Conservation (phyloP, 108 stramenopile species). For the Skeletonema marinoi region DNA sequence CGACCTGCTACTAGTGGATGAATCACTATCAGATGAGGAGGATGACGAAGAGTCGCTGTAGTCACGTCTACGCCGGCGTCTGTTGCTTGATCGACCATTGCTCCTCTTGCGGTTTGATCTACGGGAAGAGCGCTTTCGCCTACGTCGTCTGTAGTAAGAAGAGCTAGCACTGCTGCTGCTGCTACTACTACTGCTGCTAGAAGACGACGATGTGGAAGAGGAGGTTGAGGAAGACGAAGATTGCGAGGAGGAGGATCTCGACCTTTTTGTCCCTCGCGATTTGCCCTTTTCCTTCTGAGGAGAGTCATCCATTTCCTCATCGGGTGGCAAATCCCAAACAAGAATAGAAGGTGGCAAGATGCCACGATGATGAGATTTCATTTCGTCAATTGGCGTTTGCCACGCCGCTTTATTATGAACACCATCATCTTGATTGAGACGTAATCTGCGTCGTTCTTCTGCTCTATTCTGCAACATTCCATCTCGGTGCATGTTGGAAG, state of each 20-base stretch:
- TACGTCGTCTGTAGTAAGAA: slow-evolving; percentile 1
- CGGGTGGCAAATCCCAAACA: slow-evolving; percentile 44
- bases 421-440: slow-evolving; percentile 28
- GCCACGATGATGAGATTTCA: slow-evolving; percentile 26
- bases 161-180: slow-evolving; percentile 18
- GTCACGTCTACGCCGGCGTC: slow-evolving; percentile 22
- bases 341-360: slow-evolving; percentile 31
- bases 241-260: slow-evolving; percentile 22
- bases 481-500: slow-evolving; percentile 8
- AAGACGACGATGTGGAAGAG: slow-evolving; percentile 31
- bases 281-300: slow-evolving; percentile 15
- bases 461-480: slow-evolving; percentile 29
- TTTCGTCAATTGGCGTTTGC: slow-evolving; percentile 30
- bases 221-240: slow-evolving; percentile 39
- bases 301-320: slow-evolving; percentile 11
- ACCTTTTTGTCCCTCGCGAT: slow-evolving; percentile 8
- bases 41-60: slow-evolving; percentile 23
- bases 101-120: slow-evolving; percentile 18
- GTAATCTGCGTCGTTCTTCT: slow-evolving; percentile 33
- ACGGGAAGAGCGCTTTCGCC: not conserved
- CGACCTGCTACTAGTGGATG: slow-evolving; percentile 17
- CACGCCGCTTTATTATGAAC: slow-evolving; percentile 22
- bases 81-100: slow-evolving; percentile 11
- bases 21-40: slow-evolving; percentile 12
- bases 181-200: slow-evolving; percentile 5